Conservation (phyloP, 108 stramenopile genomes). For the Ochromonas danica region DNA sequence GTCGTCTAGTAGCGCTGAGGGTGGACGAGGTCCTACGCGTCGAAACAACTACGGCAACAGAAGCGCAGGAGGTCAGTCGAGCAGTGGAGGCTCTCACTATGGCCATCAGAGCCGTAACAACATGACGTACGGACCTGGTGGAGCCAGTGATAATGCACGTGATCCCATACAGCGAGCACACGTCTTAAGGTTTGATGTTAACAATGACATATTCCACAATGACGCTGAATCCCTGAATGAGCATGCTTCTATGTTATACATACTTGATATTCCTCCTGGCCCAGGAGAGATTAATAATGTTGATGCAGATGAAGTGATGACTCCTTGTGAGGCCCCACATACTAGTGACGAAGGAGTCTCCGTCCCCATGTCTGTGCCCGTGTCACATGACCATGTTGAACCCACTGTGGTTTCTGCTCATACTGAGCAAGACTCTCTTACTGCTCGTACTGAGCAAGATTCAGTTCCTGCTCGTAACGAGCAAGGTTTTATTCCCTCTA, state of each 20-base stretch:
- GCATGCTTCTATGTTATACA: constrained; percentile 16
- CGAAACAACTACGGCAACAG: constrained; percentile 14
- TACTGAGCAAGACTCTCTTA: constrained; percentile 15
- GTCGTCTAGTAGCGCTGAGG: constrained; percentile 13
- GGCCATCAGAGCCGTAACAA: constrained; percentile 13
- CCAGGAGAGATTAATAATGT: constrained; percentile 16
- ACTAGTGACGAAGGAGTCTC: constrained; percentile 14
- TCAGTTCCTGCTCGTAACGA: constrained; percentile 14
- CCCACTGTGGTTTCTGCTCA: constrained; percentile 13
- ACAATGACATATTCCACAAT: constrained; percentile 17
- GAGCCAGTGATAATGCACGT: constrained; percentile 14
- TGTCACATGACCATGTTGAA: constrained; percentile 15
- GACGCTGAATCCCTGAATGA: constrained; percentile 14
- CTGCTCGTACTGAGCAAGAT: constrained; percentile 14
- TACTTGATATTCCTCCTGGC: constrained; percentile 15
- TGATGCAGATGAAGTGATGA: constrained; percentile 10
- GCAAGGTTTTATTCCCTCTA: constrained; percentile 15
- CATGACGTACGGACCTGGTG: constrained; percentile 13
- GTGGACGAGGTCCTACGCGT: constrained; percentile 12
- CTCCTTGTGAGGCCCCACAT: constrained; percentile 1
- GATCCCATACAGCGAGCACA: constrained; percentile 5
- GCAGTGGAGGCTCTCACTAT: constrained; percentile 13
- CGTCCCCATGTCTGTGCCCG: constrained; percentile 12
- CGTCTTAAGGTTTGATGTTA: constrained; percentile 16
- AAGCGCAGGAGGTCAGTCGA: constrained; percentile 13